Percentiles rank a stretch among this genome's conserved stretches.
Conservation (phyloP, 768 basidiomycete genomes). For the Filobasidium wieringae region DNA sequence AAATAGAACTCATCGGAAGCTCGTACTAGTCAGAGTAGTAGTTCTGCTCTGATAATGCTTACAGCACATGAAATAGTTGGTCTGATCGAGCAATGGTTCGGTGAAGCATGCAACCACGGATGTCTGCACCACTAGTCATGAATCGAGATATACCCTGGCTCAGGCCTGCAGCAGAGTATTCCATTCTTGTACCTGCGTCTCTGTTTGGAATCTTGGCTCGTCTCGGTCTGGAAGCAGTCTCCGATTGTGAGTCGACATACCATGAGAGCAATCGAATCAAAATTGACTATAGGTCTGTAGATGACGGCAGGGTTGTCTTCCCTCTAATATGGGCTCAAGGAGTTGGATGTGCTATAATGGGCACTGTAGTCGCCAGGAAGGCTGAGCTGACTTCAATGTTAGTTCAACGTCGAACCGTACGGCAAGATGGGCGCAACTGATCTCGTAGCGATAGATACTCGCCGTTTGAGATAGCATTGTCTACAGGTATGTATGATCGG, state of each 20-base stretch:
- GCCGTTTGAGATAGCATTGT: constrained; percentile 73
- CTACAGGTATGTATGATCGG: constrained; percentile 53
- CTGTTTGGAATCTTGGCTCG: constrained; percentile 74
- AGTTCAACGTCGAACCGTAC: constrained; percentile 33
- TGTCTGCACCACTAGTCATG: no score
- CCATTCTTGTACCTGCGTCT: constrained; percentile 51
- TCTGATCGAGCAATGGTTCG: no score
- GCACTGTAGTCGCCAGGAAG: constrained; percentile 58
- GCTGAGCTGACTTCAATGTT: constrained; percentile 64
- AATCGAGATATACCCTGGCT: no score
- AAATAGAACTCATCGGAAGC: no score
- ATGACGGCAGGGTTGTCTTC: constrained; percentile 65
- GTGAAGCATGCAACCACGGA: no score
- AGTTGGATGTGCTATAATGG: constrained; percentile 85
- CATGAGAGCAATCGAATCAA: neutral
- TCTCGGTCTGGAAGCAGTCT: constrained; percentile 63
- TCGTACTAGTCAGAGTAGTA: no score
- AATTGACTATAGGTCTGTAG: constrained; percentile 12
- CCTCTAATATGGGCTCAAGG: constrained; percentile 74
- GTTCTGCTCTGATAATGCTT: no score
- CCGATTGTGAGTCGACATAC: constrained; percentile 43
- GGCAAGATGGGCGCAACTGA: neutral
- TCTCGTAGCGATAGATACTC: constrained; percentile 53
- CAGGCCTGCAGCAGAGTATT: constrained; percentile 26
- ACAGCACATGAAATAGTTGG: no score